Percentiles rank a stretch among this genome's conserved stretches.
phyloP scores from a whole-genome alignment of 345 rosid species.

The Rhodamnia argentea region DNA sequence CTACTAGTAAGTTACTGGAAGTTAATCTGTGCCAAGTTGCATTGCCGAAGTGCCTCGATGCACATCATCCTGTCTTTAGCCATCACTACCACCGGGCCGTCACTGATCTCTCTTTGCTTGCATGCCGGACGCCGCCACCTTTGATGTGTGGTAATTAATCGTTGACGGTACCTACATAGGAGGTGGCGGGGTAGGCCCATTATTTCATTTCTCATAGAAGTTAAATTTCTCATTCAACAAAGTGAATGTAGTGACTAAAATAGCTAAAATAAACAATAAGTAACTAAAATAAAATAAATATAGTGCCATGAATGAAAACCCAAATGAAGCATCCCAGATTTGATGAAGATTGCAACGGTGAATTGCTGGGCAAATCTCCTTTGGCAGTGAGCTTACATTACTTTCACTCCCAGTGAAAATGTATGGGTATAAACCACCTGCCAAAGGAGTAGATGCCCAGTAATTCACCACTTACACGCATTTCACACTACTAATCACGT shows the following conservation, averaged over 20 bases:
- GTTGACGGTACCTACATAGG: background rate
- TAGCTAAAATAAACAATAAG: background rate
- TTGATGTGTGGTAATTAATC: background rate
- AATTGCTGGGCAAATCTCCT: constrained; percentile 43
- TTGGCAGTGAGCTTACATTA: constrained; percentile 22
- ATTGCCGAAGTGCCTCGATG: background rate
- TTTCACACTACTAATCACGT: background rate
- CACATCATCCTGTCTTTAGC: background rate
- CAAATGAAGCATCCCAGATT: background rate
- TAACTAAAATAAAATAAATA: background rate
- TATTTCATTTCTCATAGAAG: background rate
- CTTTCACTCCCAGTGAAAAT: background rate
- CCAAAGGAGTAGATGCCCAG: constrained; percentile 26
- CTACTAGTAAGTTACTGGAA: too few relatives aligned
- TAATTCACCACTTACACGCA: constrained; percentile 6
- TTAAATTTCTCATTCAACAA: too few relatives aligned
- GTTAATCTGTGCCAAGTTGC: background rate
- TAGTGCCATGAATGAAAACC: background rate
- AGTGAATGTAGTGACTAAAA: background rate
- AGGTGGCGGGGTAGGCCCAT: background rate
- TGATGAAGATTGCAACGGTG: background rate
- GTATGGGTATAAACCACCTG: background rate
- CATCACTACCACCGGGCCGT: background rate
- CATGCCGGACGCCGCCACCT: background rate
- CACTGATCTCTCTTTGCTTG: background rate